Evolutionary conservation across 2,329 filamentous ascomycete species (phyloP).

Genomic region (Pseudopyrenochaeta lycopersici): DNA sequence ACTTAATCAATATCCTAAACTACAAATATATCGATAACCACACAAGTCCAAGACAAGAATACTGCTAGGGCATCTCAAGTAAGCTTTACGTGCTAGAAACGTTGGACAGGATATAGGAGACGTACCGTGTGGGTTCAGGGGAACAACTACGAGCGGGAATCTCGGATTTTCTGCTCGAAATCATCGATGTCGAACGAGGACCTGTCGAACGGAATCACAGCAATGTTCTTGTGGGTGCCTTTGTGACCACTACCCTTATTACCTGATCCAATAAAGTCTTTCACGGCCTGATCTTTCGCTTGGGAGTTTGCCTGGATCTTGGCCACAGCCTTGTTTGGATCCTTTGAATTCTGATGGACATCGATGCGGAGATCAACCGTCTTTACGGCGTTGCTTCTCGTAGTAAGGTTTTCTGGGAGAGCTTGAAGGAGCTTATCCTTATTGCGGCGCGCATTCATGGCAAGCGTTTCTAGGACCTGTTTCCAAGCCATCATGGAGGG

Average conservation of each 20-base stretch:
- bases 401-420: slow-evolving; percentile 3
- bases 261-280: slow-evolving; percentile 3
- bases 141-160: slow-evolving; percentile 1
- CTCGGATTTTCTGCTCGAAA: slow-evolving; percentile 3
- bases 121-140: too few relatives aligned
- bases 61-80: too few relatives aligned
- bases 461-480: too few relatives aligned
- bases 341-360: background rate
- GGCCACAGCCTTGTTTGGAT: slow-evolving; percentile 2
- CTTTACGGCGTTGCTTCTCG: slow-evolving; percentile 3
- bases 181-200: slow-evolving; percentile 2
- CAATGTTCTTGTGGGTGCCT: slow-evolving; percentile 5
- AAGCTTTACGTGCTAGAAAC: too few relatives aligned
- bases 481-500: too few relatives aligned
- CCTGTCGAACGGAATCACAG: slow-evolving; percentile 1
- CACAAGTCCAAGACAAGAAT: too few relatives aligned
- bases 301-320: slow-evolving; percentile 2
- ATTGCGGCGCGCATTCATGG: background rate
- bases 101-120: too few relatives aligned
- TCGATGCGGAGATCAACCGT: background rate
- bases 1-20: too few relatives aligned
- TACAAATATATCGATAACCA: too few relatives aligned
- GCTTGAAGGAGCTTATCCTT: slow-evolving; percentile 1
- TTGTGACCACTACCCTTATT: slow-evolving; percentile 3
- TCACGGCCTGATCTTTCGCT: slow-evolving; percentile 2